Percentiles rank a stretch among this genome's conserved stretches.
These are phyloP conservation scores for Suhomyces wounanorum DNA, from an alignment of 1,139 yeast species.

Conservation along the genomic window DNA sequence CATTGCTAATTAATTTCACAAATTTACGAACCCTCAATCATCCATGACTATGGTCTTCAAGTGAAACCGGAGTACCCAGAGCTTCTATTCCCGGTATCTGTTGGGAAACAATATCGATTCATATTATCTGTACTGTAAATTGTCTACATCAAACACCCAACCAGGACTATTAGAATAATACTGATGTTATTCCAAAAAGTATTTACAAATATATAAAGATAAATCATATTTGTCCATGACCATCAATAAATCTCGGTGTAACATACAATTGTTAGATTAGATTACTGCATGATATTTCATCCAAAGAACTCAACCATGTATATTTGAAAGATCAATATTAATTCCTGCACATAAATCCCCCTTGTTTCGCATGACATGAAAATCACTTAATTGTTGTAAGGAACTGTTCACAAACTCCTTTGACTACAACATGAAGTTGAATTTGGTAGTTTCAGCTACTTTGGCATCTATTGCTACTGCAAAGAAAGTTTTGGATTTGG, in stretches of 20 bases:
- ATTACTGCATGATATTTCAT: no score
- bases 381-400: background rate
- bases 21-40: background rate
- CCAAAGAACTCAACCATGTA: no score
- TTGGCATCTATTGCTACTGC: conserved; percentile 9
- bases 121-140: no score
- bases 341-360: background rate
- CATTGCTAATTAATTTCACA: background rate
- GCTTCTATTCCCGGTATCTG: background rate
- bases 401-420: background rate
- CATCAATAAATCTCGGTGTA: no score
- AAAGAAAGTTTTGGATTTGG: conserved; percentile 16
- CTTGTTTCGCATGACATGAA: background rate
- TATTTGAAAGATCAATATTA: no score
- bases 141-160: no score
- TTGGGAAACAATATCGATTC: no score
- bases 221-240: no score
- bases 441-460: conserved; percentile 6
- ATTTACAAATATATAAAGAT: no score
- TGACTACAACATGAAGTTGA: conserved; percentile 10
- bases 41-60: background rate
- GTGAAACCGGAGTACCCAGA: background rate
- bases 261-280: no score
- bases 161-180: no score
- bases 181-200: no score